Base-by-base conservation (phyloP, 495 filamentous ascomycete genomes). In the Talaromyces proteolyticus region DNA sequence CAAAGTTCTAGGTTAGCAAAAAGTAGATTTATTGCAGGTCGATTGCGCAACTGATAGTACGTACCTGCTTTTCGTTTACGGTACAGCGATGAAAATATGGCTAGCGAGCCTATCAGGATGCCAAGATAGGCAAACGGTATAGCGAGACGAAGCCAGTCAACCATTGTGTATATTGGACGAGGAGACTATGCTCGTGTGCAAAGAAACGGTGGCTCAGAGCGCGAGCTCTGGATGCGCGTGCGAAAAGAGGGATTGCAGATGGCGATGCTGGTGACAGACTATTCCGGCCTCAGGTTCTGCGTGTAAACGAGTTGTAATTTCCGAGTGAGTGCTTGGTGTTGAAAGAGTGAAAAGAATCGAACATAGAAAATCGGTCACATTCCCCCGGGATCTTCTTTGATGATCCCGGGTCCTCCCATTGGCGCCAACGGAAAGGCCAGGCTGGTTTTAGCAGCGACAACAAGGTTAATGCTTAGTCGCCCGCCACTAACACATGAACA, bases 31-130 rank as follows among this genome's bases (percentile, higher is more conserved):
- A 12, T 39, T 29, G 21, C 14, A 38, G 18, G 21, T 25, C 42
- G n/a, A 21, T 8, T 29, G 36, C 39, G 38, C 47, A 17, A 36
- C 37, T 17, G 38, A 34, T 36, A 52, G 38, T 49, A 79, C 86
- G 49, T 72, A 92, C 88, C 69, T 53, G 88, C 82, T 85, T 95
- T 94, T 68, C 92, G 84, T 75, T 91, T 92, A 53, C 92, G 83
- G 66, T 97, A 97, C 37, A 96, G 77, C 29, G 82, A 88, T 20
- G 88, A 92, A 72, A 97, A 98, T 56, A 89, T 94, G 57, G 84
- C 82, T 36, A 98, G 76, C 24, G 90, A 92, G 59, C 91, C 91
- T 54, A 89, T 74, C 36, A 98, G 80, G 47, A 97, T 83, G 50
- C 77, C 78, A 47, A 97, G 79, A 68, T 98, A 98, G 65, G 88